These are phyloP conservation scores for Rhinocladiella similis DNA, from an alignment of 2,329 filamentous ascomycete genomes.

Conservation along the genomic window DNA sequence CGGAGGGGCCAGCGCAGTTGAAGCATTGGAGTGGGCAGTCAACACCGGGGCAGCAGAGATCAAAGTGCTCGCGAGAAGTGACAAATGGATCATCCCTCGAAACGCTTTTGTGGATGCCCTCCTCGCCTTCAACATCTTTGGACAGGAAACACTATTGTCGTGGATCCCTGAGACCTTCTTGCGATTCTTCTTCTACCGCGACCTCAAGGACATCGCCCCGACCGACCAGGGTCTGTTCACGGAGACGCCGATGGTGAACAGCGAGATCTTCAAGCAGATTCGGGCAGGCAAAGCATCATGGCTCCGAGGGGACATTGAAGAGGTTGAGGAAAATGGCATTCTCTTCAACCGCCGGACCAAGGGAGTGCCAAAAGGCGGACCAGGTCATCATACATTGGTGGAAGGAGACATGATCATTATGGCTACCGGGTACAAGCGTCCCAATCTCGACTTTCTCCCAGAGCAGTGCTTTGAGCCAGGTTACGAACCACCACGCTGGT, in stretches of 20 bases:
- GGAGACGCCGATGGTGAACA: slow-evolving; percentile 85
- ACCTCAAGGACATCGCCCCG: slow-evolving; percentile 72
- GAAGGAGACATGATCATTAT: slow-evolving; percentile 76
- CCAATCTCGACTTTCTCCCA: slow-evolving; percentile 72
- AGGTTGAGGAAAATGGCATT: slow-evolving; percentile 64
- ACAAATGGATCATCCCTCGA: slow-evolving; percentile 86
- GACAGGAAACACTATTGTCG: slow-evolving; percentile 71
- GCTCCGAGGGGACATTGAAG: slow-evolving; percentile 76
- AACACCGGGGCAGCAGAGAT: slow-evolving; percentile 66
- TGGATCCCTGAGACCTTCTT: slow-evolving; percentile 77
- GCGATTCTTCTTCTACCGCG: slow-evolving; percentile 78
- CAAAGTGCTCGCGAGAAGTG: slow-evolving; percentile 71
- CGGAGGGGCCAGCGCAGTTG: slow-evolving; percentile 77
- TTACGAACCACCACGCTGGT: slow-evolving; percentile 82
- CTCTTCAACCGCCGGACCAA: slow-evolving; percentile 69
- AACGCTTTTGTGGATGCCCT: slow-evolving; percentile 73
- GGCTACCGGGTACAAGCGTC: slow-evolving; percentile 79
- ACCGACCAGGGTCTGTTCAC: slow-evolving; percentile 71
- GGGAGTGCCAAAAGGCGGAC: slow-evolving; percentile 74
- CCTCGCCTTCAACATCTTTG: slow-evolving; percentile 75
- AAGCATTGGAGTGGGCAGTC: slow-evolving; percentile 77
- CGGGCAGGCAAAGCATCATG: slow-evolving; percentile 71
- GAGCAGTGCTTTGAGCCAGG: slow-evolving; percentile 70
- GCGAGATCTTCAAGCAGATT: slow-evolving; percentile 74
- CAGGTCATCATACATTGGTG: slow-evolving; percentile 65